phyloP scores from a whole-genome alignment of 495 filamentous ascomycete species.

The Clavariopsis aquatica region DNA sequence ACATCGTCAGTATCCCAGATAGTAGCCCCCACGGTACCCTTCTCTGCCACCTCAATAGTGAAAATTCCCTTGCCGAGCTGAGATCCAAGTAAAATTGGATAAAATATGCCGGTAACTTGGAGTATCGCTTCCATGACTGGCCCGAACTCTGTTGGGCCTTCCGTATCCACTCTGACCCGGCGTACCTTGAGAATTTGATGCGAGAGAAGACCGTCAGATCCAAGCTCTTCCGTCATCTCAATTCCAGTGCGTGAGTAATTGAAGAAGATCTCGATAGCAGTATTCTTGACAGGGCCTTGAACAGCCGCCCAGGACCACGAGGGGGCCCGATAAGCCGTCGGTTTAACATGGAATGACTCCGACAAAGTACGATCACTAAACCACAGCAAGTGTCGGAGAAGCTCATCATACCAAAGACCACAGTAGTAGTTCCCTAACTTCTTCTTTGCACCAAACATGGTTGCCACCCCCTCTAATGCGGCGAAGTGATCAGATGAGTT shows the following conservation, averaged over 20 bases:
- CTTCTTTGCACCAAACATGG: not conserved
- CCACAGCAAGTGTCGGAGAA: not conserved
- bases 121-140: not conserved
- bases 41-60: not conserved
- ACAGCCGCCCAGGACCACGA: slow-evolving; percentile 3
- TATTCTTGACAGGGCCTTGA: not conserved
- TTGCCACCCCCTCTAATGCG: not conserved
- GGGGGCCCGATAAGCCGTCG: not conserved
- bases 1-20: not conserved
- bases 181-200: slow-evolving; percentile 1
- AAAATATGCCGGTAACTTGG: not conserved
- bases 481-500: not conserved
- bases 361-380: not conserved
- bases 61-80: not conserved
- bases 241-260: not conserved
- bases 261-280: slow-evolving; percentile 4
- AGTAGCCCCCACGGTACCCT: not conserved
- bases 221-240: slow-evolving; percentile 5
- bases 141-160: not conserved
- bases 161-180: not conserved
- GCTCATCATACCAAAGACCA: not conserved
- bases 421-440: not conserved
- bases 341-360: not conserved
- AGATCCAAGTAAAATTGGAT: not conserved
- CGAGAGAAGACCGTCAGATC: not conserved